These are phyloP conservation scores for Boletellus deceptivus DNA, from an alignment of 1,284 basidiomycete genomes.

Conservation along the genomic window DNA sequence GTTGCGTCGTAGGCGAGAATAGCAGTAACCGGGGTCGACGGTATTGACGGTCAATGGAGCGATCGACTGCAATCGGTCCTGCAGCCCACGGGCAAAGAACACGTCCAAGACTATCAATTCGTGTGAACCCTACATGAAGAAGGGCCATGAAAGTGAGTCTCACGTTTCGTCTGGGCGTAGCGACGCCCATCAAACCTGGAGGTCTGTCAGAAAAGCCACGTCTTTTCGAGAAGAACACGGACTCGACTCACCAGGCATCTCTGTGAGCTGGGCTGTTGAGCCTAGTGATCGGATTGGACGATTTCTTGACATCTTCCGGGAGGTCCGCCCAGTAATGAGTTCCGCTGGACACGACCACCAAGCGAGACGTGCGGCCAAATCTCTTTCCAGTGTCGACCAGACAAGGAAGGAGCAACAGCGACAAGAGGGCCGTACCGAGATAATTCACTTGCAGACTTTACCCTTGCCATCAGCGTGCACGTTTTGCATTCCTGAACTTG, in stretches of 20 bases:
- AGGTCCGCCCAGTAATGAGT: slow-evolving; percentile 25
- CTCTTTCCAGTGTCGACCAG: slow-evolving; percentile 17
- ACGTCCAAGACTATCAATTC: slow-evolving; percentile 23
- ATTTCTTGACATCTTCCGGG: slow-evolving; percentile 25
- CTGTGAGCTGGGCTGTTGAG: slow-evolving; percentile 34
- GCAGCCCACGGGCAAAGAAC: slow-evolving; percentile 26
- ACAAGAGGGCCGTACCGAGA: slow-evolving; percentile 19
- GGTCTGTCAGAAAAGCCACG: background rate
- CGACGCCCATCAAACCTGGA: slow-evolving; percentile 20
- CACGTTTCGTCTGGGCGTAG: slow-evolving; percentile 20
- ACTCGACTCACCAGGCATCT: slow-evolving; percentile 19
- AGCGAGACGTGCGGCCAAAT: slow-evolving; percentile 11
- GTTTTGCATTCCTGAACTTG: no score
- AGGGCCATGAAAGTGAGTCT: background rate
- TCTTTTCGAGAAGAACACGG: background rate
- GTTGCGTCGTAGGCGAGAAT: slow-evolving; percentile 38
- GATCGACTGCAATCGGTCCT: slow-evolving; percentile 16
- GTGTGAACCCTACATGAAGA: background rate
- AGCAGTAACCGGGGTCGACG: slow-evolving; percentile 47
- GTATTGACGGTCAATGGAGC: slow-evolving; percentile 35
- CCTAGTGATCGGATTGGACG: slow-evolving; percentile 30
- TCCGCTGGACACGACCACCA: slow-evolving; percentile 24
- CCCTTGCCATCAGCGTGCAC: background rate
- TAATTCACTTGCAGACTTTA: slow-evolving; percentile 26
- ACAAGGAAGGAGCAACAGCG: slow-evolving; percentile 15